These are phyloP conservation scores for Vigna mungo DNA, from an alignment of 306 rosid species.

Conservation along the genomic window DNA sequence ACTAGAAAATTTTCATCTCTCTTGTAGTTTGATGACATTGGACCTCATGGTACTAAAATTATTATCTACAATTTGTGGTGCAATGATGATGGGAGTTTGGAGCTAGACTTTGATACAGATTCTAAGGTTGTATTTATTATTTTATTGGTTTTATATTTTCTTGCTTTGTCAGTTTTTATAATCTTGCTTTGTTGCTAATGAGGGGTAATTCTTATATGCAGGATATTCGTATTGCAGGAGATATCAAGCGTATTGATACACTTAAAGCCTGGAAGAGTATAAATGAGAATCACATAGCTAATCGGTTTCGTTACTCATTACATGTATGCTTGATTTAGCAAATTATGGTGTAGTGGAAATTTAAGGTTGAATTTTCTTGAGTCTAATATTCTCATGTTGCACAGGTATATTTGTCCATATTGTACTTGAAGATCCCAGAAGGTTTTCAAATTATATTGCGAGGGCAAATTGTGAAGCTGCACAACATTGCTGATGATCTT, in stretches of 20 bases:
- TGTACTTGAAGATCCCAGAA: conserved; percentile 77
- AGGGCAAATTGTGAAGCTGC: conserved; percentile 74
- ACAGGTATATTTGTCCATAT: conserved; percentile 89
- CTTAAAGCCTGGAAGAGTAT: conserved; percentile 39
- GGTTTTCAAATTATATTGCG: conserved; percentile 74
- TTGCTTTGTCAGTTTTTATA: conserved; percentile 3
- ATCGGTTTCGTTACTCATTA: conserved; percentile 71
- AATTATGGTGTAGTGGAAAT: conserved; percentile 22
- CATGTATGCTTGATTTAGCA: conserved; percentile 65
- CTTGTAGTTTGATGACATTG: conserved; percentile 81
- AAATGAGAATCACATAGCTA: conserved; percentile 82
- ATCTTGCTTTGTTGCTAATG: conserved; percentile 26
- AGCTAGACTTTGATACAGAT: conserved; percentile 76
- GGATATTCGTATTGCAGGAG: conserved; percentile 84
- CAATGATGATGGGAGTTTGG: conserved; percentile 69
- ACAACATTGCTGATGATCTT: conserved; percentile 82
- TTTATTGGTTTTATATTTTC: conserved; percentile 8
- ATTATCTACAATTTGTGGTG: conserved; percentile 88
- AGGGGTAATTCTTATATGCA: conserved; percentile 46
- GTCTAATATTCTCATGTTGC: conserved; percentile 43
- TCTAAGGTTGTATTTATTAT: conserved; percentile 60
- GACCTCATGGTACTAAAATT: conserved; percentile 90
- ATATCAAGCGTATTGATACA: conserved; percentile 53
- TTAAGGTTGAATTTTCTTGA: conserved; percentile 22
- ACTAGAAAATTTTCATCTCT: conserved; percentile 24